Evolutionary conservation across 352 stramenopile species (phyloP), one percentile per base, ranked within the genome.

Genomic region (Phytopythium boreale): DNA sequence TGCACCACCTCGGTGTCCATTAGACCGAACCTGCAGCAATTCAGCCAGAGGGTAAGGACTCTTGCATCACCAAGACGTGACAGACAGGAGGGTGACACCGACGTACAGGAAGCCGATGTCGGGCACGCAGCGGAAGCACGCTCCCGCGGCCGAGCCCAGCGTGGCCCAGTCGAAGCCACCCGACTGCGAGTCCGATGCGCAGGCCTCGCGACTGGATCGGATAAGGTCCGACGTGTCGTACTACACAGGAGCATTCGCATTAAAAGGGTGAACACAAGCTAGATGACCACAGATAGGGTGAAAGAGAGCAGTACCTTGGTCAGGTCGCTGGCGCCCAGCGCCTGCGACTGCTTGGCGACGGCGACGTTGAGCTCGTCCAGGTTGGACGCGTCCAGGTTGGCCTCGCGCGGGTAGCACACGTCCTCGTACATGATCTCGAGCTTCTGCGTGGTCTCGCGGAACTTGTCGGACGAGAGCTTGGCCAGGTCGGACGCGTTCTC

Each of bases 341-440:
- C 74, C 52, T 92, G 76, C 7, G 78, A 87, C 72, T 94, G 85
- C 64, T 92, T 92, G 36, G 76, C 70, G 14, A 94, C 80, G 0
- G 84, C 81, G 39, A 79, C 76, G 63, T 92, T 94, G 46, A 94
- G 79, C 59, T 94, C 85, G 62, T 94, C 85, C 43, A 94, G 72
- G 60, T 94, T 94, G 39, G 70, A 88, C 22, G 85, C 85, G 57
- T 94, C 85, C 55, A 94, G 59, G 63, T 94, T 94, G 52, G 85
- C 85, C 56, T 94, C 85, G 9, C 85, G 81, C 39, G 85, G 83
- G 66, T 92, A 94, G 64, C 82, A 90, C 44, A 94, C 84, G 50
- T 75, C 74, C 49, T 89, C 80, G 70, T 91, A 94, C 72, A 94
- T 88, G 31, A 86, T 61, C 56, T 94, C 75, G 22, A 94, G 66